These are phyloP conservation scores for Ascomycota sp. DNA, from an alignment of 2,329 filamentous ascomycete species.

Conservation along the genomic window DNA sequence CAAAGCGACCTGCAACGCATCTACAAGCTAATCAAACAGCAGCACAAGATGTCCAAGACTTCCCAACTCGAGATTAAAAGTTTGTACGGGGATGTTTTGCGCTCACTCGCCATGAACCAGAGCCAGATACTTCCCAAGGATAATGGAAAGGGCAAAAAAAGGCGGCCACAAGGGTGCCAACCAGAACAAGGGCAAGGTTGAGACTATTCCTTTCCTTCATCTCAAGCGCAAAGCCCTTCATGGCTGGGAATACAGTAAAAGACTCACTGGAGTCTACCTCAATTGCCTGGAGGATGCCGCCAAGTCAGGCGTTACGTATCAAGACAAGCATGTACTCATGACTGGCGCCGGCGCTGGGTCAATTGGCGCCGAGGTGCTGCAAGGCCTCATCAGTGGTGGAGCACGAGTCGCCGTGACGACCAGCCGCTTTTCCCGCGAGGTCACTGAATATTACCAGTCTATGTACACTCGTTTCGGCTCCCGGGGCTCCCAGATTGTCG, in stretches of 20 bases:
- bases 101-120: constrained; percentile 93
- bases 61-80: constrained; percentile 93
- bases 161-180: constrained; percentile 27
- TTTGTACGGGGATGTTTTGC: constrained; percentile 83
- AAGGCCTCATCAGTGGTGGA: constrained; percentile 88
- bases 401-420: constrained; percentile 95
- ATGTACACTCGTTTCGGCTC: constrained; percentile 94
- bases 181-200: constrained; percentile 68
- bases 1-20: constrained; percentile 88
- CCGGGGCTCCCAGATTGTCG: constrained; percentile 85
- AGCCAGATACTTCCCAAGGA: constrained; percentile 88
- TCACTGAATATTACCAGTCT: constrained; percentile 97
- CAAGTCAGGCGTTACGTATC: constrained; percentile 70
- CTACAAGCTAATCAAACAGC: constrained; percentile 96
- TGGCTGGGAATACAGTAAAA: constrained; percentile 99
- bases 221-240: constrained; percentile 84
- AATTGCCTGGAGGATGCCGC: constrained; percentile 83
- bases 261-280: constrained; percentile 80
- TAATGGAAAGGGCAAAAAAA: constrained; percentile 45
- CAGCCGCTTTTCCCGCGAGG: constrained; percentile 85
- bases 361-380: constrained; percentile 89
- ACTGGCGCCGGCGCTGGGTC: constrained; percentile 95
- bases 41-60: constrained; percentile 92
- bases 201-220: constrained; percentile 95
- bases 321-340: constrained; percentile 93